These are phyloP conservation scores for Phytopythium ostracodes DNA, from an alignment of 352 stramenopile species.

Conservation along the genomic window DNA sequence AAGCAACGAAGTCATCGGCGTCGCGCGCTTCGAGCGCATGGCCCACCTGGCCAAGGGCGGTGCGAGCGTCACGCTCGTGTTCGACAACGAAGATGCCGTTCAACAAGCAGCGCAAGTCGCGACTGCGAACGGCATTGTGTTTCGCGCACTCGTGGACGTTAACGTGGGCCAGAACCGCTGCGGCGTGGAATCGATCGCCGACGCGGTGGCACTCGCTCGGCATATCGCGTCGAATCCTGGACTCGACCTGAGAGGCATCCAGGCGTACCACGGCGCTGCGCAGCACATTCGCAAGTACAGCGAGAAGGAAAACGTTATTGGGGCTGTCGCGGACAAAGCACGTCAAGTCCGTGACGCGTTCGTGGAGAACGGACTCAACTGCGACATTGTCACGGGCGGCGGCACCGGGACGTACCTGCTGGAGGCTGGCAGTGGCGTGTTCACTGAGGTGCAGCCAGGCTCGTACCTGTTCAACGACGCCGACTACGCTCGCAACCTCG, in stretches of 20 bases:
- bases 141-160: slow-evolving; percentile 64
- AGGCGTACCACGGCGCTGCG: slow-evolving; percentile 67
- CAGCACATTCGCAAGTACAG: slow-evolving; percentile 65
- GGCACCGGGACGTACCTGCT: slow-evolving; percentile 66
- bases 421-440: slow-evolving; percentile 54
- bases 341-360: slow-evolving; percentile 37
- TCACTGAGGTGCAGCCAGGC: slow-evolving; percentile 74
- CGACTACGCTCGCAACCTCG: slow-evolving; percentile 60
- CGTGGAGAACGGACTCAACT: slow-evolving; percentile 24
- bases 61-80: slow-evolving; percentile 52
- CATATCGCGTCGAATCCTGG: slow-evolving; percentile 18
- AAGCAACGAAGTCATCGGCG: slow-evolving; percentile 62
- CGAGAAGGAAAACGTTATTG: slow-evolving; percentile 47
- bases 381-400: slow-evolving; percentile 62
- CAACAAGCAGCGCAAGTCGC: slow-evolving; percentile 34
- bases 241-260: slow-evolving; percentile 49
- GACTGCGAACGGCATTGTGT: slow-evolving; percentile 15
- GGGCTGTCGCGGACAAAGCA: slow-evolving; percentile 33
- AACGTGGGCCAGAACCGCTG: slow-evolving; percentile 76
- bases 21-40: slow-evolving; percentile 47
- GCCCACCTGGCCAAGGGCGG: slow-evolving; percentile 27
- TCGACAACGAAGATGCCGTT: slow-evolving; percentile 47
- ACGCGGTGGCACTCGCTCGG: slow-evolving; percentile 36
- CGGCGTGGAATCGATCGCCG: slow-evolving; percentile 47
- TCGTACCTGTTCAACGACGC: slow-evolving; percentile 79